A percentile compares a stretch with the other conserved stretches of the same genome.
These are phyloP conservation scores for Nasturtium officinale DNA, from an alignment of 345 rosid species.

Conservation along the genomic window DNA sequence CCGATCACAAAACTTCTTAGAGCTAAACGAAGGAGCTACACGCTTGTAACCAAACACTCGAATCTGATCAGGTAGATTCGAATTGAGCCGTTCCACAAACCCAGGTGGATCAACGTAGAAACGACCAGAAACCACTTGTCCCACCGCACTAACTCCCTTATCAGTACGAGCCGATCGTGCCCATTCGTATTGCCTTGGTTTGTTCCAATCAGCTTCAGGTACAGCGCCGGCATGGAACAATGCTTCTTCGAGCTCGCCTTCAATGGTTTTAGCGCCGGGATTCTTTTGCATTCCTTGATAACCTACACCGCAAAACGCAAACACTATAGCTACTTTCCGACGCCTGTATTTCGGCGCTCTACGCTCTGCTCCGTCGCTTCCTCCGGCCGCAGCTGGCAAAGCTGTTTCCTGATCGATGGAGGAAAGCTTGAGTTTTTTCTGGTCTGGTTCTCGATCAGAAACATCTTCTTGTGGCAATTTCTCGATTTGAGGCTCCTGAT, in stretches of 20 bases:
- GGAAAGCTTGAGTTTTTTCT: constrained; percentile 67
- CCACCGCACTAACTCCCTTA: constrained; percentile 97
- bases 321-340: constrained; percentile 87
- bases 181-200: constrained; percentile 73
- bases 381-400: constrained; percentile 16
- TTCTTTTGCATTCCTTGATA: constrained; percentile 99
- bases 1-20: constrained; percentile 87
- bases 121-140: constrained; percentile 89
- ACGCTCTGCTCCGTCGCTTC: constrained; percentile 25
- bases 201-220: constrained; percentile 80
- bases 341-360: constrained; percentile 66
- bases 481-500: constrained; percentile 28
- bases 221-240: constrained; percentile 82
- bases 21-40: constrained; percentile 70
- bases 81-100: constrained; percentile 72
- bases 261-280: constrained; percentile 95
- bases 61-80: constrained; percentile 62
- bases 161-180: constrained; percentile 94
- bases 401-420: constrained; percentile 50
- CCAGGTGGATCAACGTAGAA: constrained; percentile 93
- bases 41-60: constrained; percentile 83
- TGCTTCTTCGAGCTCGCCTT: constrained; percentile 95
- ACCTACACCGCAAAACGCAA: constrained; percentile 94
- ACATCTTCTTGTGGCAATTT: constrained; percentile 43
- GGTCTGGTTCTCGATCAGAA: constrained; percentile 58